These are phyloP conservation scores for Cordyceps cicadae DNA, from an alignment of 2,329 filamentous ascomycete species.

Conservation along the genomic window DNA sequence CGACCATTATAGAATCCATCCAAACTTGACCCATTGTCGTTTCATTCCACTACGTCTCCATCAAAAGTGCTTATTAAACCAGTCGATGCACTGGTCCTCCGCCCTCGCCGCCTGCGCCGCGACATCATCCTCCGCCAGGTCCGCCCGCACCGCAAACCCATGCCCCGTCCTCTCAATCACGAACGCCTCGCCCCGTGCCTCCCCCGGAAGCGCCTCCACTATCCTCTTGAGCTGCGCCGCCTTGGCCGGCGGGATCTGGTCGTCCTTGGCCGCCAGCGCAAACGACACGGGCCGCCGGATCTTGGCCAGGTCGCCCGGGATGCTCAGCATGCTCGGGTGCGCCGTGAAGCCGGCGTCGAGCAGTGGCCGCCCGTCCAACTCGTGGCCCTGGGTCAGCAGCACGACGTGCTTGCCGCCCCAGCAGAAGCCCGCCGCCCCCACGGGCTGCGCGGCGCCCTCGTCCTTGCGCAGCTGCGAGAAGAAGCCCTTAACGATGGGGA, in stretches of 20 bases:
- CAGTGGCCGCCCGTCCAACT: slow-evolving; percentile 28
- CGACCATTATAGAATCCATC: background rate
- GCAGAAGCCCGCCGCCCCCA: slow-evolving; percentile 53
- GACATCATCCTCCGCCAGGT: slow-evolving; percentile 19
- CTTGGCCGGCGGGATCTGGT: slow-evolving; percentile 26
- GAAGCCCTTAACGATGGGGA: slow-evolving; percentile 28
- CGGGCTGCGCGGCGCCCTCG: slow-evolving; percentile 21
- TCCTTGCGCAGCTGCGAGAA: slow-evolving; percentile 29
- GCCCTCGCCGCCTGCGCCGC: slow-evolving; percentile 22
- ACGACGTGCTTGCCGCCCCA: slow-evolving; percentile 53
- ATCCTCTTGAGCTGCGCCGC: slow-evolving; percentile 26
- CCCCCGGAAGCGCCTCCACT: slow-evolving; percentile 26
- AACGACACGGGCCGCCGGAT: slow-evolving; percentile 37
- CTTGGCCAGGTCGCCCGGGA: slow-evolving; percentile 40
- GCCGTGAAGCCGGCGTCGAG: slow-evolving; percentile 45
- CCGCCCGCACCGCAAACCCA: slow-evolving; percentile 32
- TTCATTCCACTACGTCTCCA: background rate
- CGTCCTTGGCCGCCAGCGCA: slow-evolving; percentile 38
- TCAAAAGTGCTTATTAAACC: slow-evolving; percentile 23
- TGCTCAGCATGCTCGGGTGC: slow-evolving; percentile 40
- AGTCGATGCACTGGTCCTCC: slow-evolving; percentile 26
- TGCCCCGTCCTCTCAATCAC: slow-evolving; percentile 32
- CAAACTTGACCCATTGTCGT: background rate
- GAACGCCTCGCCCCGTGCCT: slow-evolving; percentile 26
- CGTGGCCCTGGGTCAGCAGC: slow-evolving; percentile 34